Evolutionary conservation across 257 asterid genomes (phyloP), one percentile per base, ranked within the genome.

Genomic region (Paraleonurus japonicus): DNA sequence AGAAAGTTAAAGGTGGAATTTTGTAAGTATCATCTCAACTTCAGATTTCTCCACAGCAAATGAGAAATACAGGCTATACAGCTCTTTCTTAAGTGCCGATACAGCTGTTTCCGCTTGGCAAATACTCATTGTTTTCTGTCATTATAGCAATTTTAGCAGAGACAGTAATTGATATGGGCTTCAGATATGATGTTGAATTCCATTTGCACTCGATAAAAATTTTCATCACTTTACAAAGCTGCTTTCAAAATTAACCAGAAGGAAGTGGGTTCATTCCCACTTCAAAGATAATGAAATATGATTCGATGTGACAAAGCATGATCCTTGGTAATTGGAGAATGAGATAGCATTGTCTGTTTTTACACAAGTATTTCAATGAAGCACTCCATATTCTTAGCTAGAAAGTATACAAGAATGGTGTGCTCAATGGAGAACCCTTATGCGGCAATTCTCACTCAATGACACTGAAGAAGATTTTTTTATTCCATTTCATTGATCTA

Each of bases 141-240:
- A 71, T 53, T 39, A 57, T 5, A 24, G 47, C 20, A 16, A 9
- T 9, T n/a, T 17, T 70, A 70, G 59, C 68, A 23, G 30, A 41
- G 66, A 70, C 47, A 20, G 59, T 59, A 26, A 61, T 26, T 69
- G 39, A 48, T 48, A n/a, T 32, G 33, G 48, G 22, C 61, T 48
- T 13, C 24, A 2, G 20, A 4, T 12, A 55, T 22, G 55, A 69
- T 33, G 11, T 54, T 23, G 55, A 69, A 39, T 65, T 54, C 74
- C 53, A 53, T 37, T 67, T 39, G 10, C 43, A 41, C 10, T 32
- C 51, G 54, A 33, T 37, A 48, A 3, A 28, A 28, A 33, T 2
- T 47, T 47, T 48, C 39, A 27, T 28, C 39, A 47, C 22, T 7
- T 19, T 30, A 58, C 19, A 17, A 39, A 45, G 33, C 32, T 26